Base-by-base conservation (phyloP, 805 yeast species). In the Ogataea angusta region DNA sequence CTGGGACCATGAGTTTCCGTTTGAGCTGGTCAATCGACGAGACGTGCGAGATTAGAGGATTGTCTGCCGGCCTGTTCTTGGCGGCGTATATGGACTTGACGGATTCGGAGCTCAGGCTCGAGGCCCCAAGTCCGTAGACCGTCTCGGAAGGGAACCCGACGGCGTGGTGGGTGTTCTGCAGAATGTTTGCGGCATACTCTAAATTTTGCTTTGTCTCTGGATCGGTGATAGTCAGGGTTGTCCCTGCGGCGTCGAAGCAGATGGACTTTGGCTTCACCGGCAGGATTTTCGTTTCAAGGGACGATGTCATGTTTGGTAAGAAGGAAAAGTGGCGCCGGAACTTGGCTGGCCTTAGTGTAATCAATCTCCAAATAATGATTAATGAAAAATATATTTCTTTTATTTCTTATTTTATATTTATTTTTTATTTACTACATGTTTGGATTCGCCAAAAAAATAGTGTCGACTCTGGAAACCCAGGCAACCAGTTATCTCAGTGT, bases 111-210 rank as follows among this genome's bases (percentile, higher is more conserved):
- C 70, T 72, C 36, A 86, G 66, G 0, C 95, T 85, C 3, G 90
- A 82, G 1, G 93, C 99, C 0, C 96, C 99, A 1, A 93, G 70
- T 0, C 99, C 99, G 60, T 93, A 93, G 0, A 93, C 99, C 0
- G 99, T 93, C 58, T 93, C 99, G 0, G 99, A 87, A 2, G 99
- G 99, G 54, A 93, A 90, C 0, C 91, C 98, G 10, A 93, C 89
- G 0, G 82, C 88, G 19, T 78, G 68, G 27, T 72, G 58, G 0
- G 82, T 66, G 2, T 62, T 60, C 13, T 66, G 60, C 4, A 89
- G 61, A 4, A 80, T 63, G 2, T 65, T 52, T 0, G 88, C 80
- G 5, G 96, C 97, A 14, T 62, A 62, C 9, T 61, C 37, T 2
- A 89, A 63, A 44, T 76, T 76, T 9, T 52, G 42, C 43, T 67